A percentile compares a stretch with the other conserved stretches of the same genome.
Conservation (phyloP, 768 basidiomycete species). For the Mycena crocata region DNA sequence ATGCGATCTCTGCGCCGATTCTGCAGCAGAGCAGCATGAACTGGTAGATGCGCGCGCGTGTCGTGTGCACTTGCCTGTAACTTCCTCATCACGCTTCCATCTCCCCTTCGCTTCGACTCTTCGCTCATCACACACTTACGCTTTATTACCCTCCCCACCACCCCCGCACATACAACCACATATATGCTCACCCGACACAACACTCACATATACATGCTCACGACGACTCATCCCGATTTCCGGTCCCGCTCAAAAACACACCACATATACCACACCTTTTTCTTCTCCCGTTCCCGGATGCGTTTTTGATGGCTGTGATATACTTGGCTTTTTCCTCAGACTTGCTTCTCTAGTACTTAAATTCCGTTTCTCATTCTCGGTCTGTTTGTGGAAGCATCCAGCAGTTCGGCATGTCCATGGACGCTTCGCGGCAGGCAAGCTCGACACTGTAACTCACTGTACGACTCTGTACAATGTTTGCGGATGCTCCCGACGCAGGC, state of each 20-base stretch:
- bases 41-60: constrained; percentile 64
- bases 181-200: no score
- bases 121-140: neutral
- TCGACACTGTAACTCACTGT: no score
- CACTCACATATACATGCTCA: no score
- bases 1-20: constrained; percentile 79
- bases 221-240: no score
- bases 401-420: no score
- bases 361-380: neutral
- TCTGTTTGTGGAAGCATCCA: no score
- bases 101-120: neutral
- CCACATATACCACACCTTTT: constrained; percentile 21
- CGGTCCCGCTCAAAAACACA: constrained; percentile 18
- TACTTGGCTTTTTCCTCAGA: neutral
- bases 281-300: neutral
- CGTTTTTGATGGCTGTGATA: constrained; percentile 22
- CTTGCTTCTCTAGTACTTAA: neutral
- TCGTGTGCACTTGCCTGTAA: neutral
- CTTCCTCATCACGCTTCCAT: neutral
- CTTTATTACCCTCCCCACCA: neutral
- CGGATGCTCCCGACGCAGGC: no score
- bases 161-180: neutral
- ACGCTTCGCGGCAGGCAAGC: no score
- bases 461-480: no score
- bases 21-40: constrained; percentile 87